Conservation (phyloP, 73 alveolate genomes). For the Paramecium tetraurelia region DNA sequence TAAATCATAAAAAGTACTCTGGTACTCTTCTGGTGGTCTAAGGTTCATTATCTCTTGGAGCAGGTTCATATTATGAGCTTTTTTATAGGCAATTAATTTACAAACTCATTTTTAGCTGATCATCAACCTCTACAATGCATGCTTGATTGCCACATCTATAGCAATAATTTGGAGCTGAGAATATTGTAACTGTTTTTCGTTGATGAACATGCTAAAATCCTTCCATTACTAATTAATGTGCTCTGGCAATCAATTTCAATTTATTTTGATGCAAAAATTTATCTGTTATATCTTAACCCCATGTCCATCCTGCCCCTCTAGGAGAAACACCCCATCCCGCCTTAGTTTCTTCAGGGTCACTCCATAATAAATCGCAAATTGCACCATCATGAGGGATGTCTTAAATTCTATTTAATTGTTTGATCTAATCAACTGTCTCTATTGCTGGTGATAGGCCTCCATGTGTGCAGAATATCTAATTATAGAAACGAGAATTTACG, state of each 20-base stretch:
- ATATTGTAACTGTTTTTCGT: slow-evolving; percentile 85
- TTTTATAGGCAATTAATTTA: neutral
- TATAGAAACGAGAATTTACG: slow-evolving; percentile 36
- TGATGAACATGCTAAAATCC: slow-evolving; percentile 73
- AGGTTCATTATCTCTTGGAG: slow-evolving; percentile 66
- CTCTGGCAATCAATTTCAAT: slow-evolving; percentile 70
- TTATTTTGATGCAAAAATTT: slow-evolving; percentile 61
- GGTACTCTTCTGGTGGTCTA: slow-evolving; percentile 65
- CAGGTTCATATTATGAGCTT: slow-evolving; percentile 64
- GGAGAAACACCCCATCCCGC: slow-evolving; percentile 70
- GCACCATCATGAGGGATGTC: slow-evolving; percentile 95
- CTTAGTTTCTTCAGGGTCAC: slow-evolving; percentile 77
- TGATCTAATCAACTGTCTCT: slow-evolving; percentile 78
- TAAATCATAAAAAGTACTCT: slow-evolving; percentile 60
- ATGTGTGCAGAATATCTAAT: slow-evolving; percentile 82
- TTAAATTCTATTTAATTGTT: slow-evolving; percentile 73
- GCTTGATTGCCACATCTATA: slow-evolving; percentile 94
- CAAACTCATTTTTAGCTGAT: slow-evolving; percentile 57
- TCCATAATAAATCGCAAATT: slow-evolving; percentile 79
- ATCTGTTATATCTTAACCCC: slow-evolving; percentile 76
- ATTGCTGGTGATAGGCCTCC: slow-evolving; percentile 90
- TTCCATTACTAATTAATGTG: slow-evolving; percentile 78
- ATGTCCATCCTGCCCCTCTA: slow-evolving; percentile 83
- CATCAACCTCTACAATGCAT: slow-evolving; percentile 71
- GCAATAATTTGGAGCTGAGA: slow-evolving; percentile 95